Conservation (phyloP, 805 yeast genomes). For the Yamadazyma kitorensis region DNA sequence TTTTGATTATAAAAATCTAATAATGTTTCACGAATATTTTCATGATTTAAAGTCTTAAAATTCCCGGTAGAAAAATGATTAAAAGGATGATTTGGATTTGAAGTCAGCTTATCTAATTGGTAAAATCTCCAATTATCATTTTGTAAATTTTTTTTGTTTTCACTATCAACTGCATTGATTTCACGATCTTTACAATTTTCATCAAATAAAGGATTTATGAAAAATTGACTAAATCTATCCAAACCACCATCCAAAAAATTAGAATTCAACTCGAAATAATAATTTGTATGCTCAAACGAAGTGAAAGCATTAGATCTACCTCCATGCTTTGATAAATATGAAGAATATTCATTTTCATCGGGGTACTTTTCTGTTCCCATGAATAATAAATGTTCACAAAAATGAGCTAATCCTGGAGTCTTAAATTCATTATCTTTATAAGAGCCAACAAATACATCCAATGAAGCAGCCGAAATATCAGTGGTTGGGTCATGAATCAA, state of each 20-base stretch:
- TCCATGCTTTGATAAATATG: constrained; percentile 76
- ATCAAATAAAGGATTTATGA: constrained; percentile 77
- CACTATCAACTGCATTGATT: constrained; percentile 92
- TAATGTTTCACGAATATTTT: constrained; percentile 77
- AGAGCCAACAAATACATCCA: constrained; percentile 77
- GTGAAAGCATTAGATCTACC: constrained; percentile 94
- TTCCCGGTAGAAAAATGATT: constrained; percentile 92
- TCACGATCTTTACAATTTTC: constrained; percentile 82
- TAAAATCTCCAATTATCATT: constrained; percentile 85
- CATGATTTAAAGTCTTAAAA: constrained; percentile 63
- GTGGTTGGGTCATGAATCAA: constrained; percentile 66
- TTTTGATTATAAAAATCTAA: constrained; percentile 67
- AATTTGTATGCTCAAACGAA: constrained; percentile 83
- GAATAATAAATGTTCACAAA: constrained; percentile 61
- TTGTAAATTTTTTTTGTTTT: constrained; percentile 90
- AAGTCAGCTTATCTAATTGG: constrained; percentile 74
- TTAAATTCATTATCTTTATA: constrained; percentile 60
- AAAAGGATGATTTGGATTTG: constrained; percentile 78
- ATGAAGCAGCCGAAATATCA: constrained; percentile 74
- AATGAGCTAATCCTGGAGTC: constrained; percentile 77
- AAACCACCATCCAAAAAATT: constrained; percentile 80
- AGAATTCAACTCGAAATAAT: constrained; percentile 79
- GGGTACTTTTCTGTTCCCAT: constrained; percentile 82
- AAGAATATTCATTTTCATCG: constrained; percentile 67
- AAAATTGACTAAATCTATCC: constrained; percentile 91